Percentiles rank a stretch among this genome's conserved stretches.
Conservation (phyloP, 2,329 filamentous ascomycete species). For the Anthostomella pinea region DNA sequence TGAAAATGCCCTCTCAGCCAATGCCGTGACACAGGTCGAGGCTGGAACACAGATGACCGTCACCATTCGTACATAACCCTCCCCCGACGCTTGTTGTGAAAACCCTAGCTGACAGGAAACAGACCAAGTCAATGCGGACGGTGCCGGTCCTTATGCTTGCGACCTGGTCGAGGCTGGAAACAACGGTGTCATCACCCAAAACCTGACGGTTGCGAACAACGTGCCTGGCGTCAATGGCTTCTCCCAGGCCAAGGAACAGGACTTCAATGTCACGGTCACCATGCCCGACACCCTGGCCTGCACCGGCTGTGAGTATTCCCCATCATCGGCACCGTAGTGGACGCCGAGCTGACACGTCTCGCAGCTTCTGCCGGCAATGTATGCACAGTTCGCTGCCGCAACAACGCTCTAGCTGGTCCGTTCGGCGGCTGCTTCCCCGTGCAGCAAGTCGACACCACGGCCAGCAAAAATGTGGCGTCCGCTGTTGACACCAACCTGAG, state of each 20-base stretch:
- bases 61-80: slow-evolving; percentile 36
- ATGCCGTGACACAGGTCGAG: slow-evolving; percentile 48
- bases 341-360: no score
- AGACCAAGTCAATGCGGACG: slow-evolving; percentile 53
- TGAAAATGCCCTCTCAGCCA: slow-evolving; percentile 47
- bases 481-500: slow-evolving; percentile 46
- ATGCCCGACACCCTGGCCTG: slow-evolving; percentile 50
- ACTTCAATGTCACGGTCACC: slow-evolving; percentile 55
- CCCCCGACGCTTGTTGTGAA: neutral
- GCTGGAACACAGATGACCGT: slow-evolving; percentile 43
- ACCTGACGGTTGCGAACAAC: slow-evolving; percentile 55
- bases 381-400: slow-evolving; percentile 58
- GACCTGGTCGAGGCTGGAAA: slow-evolving; percentile 39
- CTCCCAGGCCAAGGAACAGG: slow-evolving; percentile 51
- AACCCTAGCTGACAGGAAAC: slow-evolving; percentile 6
- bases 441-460: slow-evolving; percentile 47
- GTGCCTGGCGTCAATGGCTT: slow-evolving; percentile 57
- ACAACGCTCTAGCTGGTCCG: slow-evolving; percentile 54
- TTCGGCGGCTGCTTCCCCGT: slow-evolving; percentile 59
- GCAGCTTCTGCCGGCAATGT: slow-evolving; percentile 54
- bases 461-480: slow-evolving; percentile 42
- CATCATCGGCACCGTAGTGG: no score
- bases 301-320: slow-evolving; percentile 43
- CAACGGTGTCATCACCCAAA: slow-evolving; percentile 43
- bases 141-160: slow-evolving; percentile 53